A percentile compares a stretch with the other conserved stretches of the same genome.
phyloP scores from a whole-genome alignment of 176 grass and related monocot species.

The Pharus latifolius region DNA sequence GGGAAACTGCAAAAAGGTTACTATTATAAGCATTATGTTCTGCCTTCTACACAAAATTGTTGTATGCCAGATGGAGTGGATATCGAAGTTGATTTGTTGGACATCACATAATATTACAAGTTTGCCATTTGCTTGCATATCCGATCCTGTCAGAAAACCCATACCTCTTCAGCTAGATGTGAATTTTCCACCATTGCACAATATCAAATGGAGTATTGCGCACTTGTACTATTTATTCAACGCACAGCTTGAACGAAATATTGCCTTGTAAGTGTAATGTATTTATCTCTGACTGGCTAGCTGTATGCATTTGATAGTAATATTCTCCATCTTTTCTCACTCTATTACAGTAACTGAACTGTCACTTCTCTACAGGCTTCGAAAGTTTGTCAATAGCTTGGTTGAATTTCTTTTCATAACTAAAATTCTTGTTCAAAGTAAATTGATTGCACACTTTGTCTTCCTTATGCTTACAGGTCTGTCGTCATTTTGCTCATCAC shows the following conservation, averaged over 20 bases:
- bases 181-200: constrained; percentile 53
- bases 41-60: constrained; percentile 49
- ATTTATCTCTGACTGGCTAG: constrained; percentile 19
- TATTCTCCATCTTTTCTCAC: constrained; percentile 18
- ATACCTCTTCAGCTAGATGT: constrained; percentile 77
- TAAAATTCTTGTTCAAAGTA: constrained; percentile 7
- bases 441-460: constrained; percentile 14
- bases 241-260: constrained; percentile 89
- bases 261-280: constrained; percentile 71
- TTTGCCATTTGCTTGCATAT: constrained; percentile 80
- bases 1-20: constrained; percentile 33
- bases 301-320: background rate
- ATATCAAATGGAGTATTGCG: constrained; percentile 82
- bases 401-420: background rate
- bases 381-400: background rate
- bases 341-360: background rate
- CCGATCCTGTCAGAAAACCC: constrained; percentile 60
- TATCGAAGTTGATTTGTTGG: constrained; percentile 19
- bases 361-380: constrained; percentile 1
- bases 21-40: constrained; percentile 33
- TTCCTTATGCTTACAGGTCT: constrained; percentile 44
- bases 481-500: constrained; percentile 68
- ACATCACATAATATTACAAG: constrained; percentile 31
- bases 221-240: constrained; percentile 93
- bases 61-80: constrained; percentile 30